Evolutionary conservation across 1,284 basidiomycete genomes (phyloP).

Genomic region (Cystobasidium slooffiae): DNA sequence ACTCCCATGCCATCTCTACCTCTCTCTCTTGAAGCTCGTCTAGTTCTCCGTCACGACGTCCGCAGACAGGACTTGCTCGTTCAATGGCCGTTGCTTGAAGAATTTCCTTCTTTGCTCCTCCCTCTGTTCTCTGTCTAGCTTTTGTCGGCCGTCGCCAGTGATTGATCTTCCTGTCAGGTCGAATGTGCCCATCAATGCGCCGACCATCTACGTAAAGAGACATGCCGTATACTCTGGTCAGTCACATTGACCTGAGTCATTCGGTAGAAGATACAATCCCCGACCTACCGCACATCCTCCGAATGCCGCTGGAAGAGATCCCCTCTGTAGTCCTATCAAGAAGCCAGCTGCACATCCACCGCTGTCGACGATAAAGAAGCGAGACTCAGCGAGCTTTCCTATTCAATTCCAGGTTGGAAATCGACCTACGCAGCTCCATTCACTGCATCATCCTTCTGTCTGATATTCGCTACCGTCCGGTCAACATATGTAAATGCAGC

Average conservation of each 20-base stretch:
- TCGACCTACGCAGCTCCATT: constrained; percentile 70
- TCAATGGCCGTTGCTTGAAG: constrained; percentile 59
- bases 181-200: constrained; percentile 78
- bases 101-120: constrained; percentile 59
- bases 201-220: constrained; percentile 67
- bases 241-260: neutral
- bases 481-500: constrained; percentile 84
- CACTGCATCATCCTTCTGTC: constrained; percentile 77
- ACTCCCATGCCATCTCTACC: no score
- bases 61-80: constrained; percentile 48
- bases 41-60: constrained; percentile 5
- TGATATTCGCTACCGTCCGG: constrained; percentile 75
- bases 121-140: constrained; percentile 58
- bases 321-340: constrained; percentile 80
- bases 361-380: constrained; percentile 10
- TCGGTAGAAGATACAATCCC: neutral
- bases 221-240: constrained; percentile 14
- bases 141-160: constrained; percentile 55
- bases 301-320: constrained; percentile 53
- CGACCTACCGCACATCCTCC: constrained; percentile 44
- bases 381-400: neutral
- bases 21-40: neutral
- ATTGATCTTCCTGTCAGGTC: constrained; percentile 69
- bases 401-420: neutral
- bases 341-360: constrained; percentile 94